Evolutionary conservation across 2,329 filamentous ascomycete species (phyloP), one percentile per base, ranked within the genome.

Genomic region (Aspergillus arachidicola): DNA sequence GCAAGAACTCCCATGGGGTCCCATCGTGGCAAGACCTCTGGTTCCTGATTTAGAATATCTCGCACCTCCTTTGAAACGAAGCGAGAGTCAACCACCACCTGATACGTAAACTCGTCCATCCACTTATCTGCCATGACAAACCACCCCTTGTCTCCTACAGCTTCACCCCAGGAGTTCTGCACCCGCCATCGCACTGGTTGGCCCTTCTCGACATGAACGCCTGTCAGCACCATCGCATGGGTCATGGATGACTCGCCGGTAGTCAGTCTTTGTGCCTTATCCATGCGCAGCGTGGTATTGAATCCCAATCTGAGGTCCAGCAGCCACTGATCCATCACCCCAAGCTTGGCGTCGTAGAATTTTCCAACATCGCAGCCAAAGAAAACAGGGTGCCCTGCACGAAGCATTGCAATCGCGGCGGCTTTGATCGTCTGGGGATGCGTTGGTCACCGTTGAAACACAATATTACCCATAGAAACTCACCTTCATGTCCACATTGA

Each of bases 221-320:
- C 93, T 2, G 92, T 96, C 65, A 97, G 79, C 0, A 96, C 92
- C 93, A 96, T 96, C 5, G 93, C 93, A 72, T 96, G 93, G 1
- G 93, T 96, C 93, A 97, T 96, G 57, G 87, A 84, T 59, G 86
- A 90, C 79, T 96, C 93, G 12, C 91, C 88, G 0, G 89, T 89
- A 70, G 86, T 82, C 53, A 97, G 80, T 4, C 93, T 82, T 71
- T 92, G 86, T 0, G 90, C 90, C 79, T 96, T 96, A 71, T 82
- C 87, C 85, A 96, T 85, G 21, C 86, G 87, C 10, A 94, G 83
- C 60, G 83, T 84, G 64, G 93, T 84, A 71, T 93, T 92, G 78
- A 96, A 93, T n/a, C 91, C 93, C 1, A 96, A 85, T 70, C 91
- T 86, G 77, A 94, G 95, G 77, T 95, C 89, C 71, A 90, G 87